Evolutionary conservation across 306 rosid species (phyloP), one percentile per base, ranked within the genome.

Genomic region (Begonia peltatifolia): DNA sequence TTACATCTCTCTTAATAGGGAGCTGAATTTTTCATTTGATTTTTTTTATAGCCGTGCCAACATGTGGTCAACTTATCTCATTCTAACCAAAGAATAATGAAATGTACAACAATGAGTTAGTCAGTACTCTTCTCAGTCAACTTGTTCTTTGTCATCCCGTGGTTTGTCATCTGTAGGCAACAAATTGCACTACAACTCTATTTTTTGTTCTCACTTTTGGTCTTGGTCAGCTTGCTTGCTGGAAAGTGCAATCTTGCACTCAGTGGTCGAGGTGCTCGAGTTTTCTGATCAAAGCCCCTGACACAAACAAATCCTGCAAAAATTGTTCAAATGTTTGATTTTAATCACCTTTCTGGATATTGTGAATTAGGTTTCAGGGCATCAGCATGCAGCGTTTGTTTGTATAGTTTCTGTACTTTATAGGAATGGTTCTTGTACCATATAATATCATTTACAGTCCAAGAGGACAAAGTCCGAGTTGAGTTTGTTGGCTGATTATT

Each of bases 301-400:
- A 87, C 97, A 50, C 95, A 88, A 23, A 88, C 82, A 70, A 66
- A 82, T 7, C 97, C 95, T 88, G 82, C 79, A 79, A 68, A 71
- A 11, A 0, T n/a, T 10, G 12, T 44, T 0, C 6, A 3, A 44
- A 44, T 10, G 48, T 44, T 44, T 2, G 48, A 44, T 30, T 30
- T 30, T 5, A 30, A 7, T 5, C 6, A 30, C 38, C 38, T 30
- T 30, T 30, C 3, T 30, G 38, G 38, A 30, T 30, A 30, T 30
- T 20, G 2, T 20, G 23, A 20, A 20, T 20, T 1, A 30, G 38
- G 2, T 30, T 30, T 30, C 6, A 30, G 38, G 38, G 38, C 38
- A 30, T 30, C 38, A 30, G 38, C 38, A 30, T 30, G 9, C 38
- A 30, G 6, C 38, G 38, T 30, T 30, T 30, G 38, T 30, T 30